Evolutionary conservation across 495 filamentous ascomycete species (phyloP).

Genomic region (Paragyromitra xinjiangensis): DNA sequence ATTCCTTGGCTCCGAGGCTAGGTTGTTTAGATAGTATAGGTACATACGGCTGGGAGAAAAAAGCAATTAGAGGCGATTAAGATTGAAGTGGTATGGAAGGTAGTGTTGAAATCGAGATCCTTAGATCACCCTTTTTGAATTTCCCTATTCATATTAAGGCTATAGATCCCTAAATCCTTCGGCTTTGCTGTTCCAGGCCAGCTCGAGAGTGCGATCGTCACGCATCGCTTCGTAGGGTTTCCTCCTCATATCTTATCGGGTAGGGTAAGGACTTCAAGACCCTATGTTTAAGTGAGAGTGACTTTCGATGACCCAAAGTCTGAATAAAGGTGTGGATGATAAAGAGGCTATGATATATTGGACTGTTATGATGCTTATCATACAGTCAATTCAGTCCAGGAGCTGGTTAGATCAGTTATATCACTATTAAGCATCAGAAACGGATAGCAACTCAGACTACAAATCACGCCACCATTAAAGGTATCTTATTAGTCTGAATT

Average conservation of each 20-base stretch:
- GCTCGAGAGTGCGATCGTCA: background rate
- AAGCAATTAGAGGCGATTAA: background rate
- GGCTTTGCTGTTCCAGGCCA: background rate
- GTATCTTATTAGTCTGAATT: background rate
- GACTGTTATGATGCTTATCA: background rate
- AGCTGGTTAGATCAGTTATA: background rate
- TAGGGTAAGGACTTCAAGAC: background rate
- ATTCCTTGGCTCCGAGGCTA: background rate
- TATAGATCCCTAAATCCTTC: background rate
- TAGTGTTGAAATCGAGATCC: background rate
- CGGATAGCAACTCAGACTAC: background rate
- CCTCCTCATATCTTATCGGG: background rate
- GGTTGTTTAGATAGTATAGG: background rate
- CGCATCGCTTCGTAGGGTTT: conserved; percentile 2
- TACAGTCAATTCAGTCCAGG: background rate
- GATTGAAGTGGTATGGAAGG: background rate
- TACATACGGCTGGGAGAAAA: background rate
- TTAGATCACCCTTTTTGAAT: background rate
- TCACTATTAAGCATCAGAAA: background rate
- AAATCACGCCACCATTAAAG: background rate
- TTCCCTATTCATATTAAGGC: background rate
- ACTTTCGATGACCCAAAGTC: background rate
- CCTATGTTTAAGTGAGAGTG: background rate
- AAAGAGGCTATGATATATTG: background rate
- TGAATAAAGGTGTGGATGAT: background rate